phyloP scores from a whole-genome alignment of 495 filamentous ascomycete species.

The Penicillium simplicissimum region DNA sequence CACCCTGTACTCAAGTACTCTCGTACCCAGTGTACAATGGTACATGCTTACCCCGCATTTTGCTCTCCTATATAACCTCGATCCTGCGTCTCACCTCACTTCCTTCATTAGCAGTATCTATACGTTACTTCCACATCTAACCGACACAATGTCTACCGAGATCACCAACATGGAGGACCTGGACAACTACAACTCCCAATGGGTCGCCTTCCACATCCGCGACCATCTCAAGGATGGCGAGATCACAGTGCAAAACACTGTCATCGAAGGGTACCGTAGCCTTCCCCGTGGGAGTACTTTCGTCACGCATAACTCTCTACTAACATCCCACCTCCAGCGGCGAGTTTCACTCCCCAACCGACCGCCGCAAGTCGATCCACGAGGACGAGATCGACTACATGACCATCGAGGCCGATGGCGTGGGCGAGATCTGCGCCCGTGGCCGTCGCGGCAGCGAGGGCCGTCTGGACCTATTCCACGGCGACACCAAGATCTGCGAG shows the following conservation, averaged over 20 bases:
- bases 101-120: neutral
- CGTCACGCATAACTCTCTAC: no score
- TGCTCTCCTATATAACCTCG: conserved; percentile 2
- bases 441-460: conserved; percentile 42
- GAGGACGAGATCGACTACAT: conserved; percentile 42
- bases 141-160: neutral
- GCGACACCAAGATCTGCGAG: conserved; percentile 41
- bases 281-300: neutral
- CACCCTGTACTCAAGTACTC: neutral
- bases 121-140: conserved; percentile 9
- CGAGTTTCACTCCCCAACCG: conserved; percentile 32
- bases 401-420: conserved; percentile 31
- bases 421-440: conserved; percentile 40
- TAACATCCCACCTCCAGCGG: conserved; percentile 27
- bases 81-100: neutral
- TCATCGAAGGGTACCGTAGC: conserved; percentile 34
- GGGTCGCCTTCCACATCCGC: conserved; percentile 43
- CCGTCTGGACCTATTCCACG: conserved; percentile 40
- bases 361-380: conserved; percentile 32
- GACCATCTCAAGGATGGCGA: conserved; percentile 37
- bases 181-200: conserved; percentile 36
- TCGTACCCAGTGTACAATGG: neutral
- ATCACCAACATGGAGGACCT: neutral
- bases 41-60: conserved; percentile 5
- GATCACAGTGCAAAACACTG: conserved; percentile 33